phyloP scores from a whole-genome alignment of 1,284 basidiomycete species.

The Sutorius eximius region DNA sequence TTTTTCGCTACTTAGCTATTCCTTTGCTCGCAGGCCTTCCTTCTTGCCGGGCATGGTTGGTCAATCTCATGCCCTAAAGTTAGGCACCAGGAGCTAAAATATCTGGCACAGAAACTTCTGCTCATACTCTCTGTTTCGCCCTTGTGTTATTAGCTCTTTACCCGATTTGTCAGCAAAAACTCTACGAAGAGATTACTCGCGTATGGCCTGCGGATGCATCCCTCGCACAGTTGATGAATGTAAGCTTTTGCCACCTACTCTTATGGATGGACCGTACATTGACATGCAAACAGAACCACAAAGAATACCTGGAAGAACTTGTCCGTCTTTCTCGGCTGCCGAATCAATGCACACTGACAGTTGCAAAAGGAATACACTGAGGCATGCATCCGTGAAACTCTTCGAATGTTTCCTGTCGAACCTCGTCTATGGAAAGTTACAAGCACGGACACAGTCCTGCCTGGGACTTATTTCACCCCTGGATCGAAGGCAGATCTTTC shows the following conservation, averaged over 20 bases:
- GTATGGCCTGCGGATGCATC: slow-evolving; percentile 37
- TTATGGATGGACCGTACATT: neutral
- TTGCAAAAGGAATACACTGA: slow-evolving; percentile 41
- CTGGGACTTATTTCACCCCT: slow-evolving; percentile 35
- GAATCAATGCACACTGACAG: neutral
- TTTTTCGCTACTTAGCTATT: neutral
- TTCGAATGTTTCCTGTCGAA: slow-evolving; percentile 42
- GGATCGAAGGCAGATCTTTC: slow-evolving; percentile 25
- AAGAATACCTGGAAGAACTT: slow-evolving; percentile 36
- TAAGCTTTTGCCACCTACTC: slow-evolving; percentile 1
- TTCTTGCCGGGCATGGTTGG: slow-evolving; percentile 40
- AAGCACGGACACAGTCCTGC: slow-evolving; percentile 38
- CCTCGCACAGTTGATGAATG: slow-evolving; percentile 20
- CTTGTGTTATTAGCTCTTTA: slow-evolving; percentile 45
- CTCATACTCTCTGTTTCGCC: slow-evolving; percentile 45
- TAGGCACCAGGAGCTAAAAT: slow-evolving; percentile 2
- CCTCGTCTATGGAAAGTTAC: slow-evolving; percentile 43
- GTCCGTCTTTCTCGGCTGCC: slow-evolving; percentile 18
- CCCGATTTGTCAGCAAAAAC: slow-evolving; percentile 44
- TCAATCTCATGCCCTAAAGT: neutral
- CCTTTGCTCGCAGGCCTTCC: slow-evolving; percentile 33
- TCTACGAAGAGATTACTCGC: slow-evolving; percentile 40
- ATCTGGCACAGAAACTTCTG: slow-evolving; percentile 41
- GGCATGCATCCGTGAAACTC: slow-evolving; percentile 44
- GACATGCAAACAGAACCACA: slow-evolving; percentile 34